Evolutionary conservation across 2,329 filamentous ascomycete genomes (phyloP), one percentile per base, ranked within the genome.

Genomic region (Orbilia quercus): DNA sequence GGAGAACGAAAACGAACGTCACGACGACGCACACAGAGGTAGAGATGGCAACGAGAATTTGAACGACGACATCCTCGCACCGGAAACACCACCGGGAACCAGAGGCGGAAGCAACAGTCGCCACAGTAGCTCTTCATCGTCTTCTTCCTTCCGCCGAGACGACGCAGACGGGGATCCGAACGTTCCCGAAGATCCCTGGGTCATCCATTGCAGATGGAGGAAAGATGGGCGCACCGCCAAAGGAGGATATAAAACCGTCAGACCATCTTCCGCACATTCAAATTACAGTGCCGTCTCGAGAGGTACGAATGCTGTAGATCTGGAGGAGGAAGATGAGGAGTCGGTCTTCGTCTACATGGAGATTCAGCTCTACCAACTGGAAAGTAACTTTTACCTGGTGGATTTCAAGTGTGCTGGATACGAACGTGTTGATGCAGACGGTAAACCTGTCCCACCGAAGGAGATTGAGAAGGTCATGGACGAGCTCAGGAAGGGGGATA

Each of bases 341-440:
- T 90, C 90, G 63, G 88, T 96, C n/a, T 94, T 91, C 79, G 90
- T 98, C 78, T 95, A 96, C 79, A 88, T 99, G 80, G 93, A 96
- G 76, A 97, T 99, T 75, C 95, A 97, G 80, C 89, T 97, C 57
- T 97, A 97, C 81, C 90, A 92, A 79, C 92, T 98, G 84, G 94
- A 98, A 80, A 88, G 89, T 67, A 90, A 91, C 63, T 94, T 95
- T 76, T 98, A 94, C 81, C 89, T 99, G 75, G 95, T 99, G 53
- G 95, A 99, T 80, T 99, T 99, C 84, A 98, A 97, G 80, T 98
- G 94, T 80, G 93, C 95, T 12, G 95, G 95, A 18, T 99, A 99
- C 82, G 95, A 99, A 82, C 91, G 86, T 50, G 79, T 84, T 11
- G 84, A 95, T 63, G 89, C 94, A 0, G 60, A 73, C 4, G 69